Evolutionary conservation across 2,329 filamentous ascomycete species (phyloP).

Genomic region (Cadophora luteo-olivacea): DNA sequence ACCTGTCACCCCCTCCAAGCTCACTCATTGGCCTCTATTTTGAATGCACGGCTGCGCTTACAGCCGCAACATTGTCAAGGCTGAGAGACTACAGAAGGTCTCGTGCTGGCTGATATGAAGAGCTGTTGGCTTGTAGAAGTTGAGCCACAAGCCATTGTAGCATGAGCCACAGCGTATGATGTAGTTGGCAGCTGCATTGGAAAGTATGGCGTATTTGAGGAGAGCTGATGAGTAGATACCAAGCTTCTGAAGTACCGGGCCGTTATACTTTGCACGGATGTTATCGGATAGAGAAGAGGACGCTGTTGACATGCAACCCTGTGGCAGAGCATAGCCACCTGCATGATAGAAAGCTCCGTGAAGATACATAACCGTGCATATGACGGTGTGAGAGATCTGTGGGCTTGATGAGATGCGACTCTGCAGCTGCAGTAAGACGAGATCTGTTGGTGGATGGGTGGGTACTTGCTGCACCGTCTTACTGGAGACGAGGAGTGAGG

Average conservation of each 20-base stretch:
- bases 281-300: neutral
- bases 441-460: conserved; percentile 21
- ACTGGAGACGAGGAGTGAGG: conserved; percentile 29
- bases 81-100: conserved; percentile 17
- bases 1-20: neutral
- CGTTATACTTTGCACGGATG: neutral
- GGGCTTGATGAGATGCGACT: neutral
- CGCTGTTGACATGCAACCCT: conserved; percentile 18
- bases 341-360: neutral
- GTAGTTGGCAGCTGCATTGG: conserved; percentile 25
- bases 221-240: conserved; percentile 27
- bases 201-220: conserved; percentile 20
- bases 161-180: conserved; percentile 18
- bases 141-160: conserved; percentile 23
- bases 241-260: conserved; percentile 14
- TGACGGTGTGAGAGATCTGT: conserved; percentile 31
- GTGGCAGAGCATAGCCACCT: conserved; percentile 33
- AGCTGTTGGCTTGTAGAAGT: conserved; percentile 18
- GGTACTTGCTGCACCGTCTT: conserved; percentile 8
- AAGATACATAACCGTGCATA: conserved; percentile 29
- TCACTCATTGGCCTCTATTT: conserved; percentile 27
- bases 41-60: conserved; percentile 12
- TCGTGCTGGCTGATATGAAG: neutral
- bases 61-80: conserved; percentile 21
- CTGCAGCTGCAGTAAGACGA: conserved; percentile 22